Evolutionary conservation across 1,284 basidiomycete genomes (phyloP), one percentile per base, ranked within the genome.

Genomic region (Paramarasmius palmivorus): DNA sequence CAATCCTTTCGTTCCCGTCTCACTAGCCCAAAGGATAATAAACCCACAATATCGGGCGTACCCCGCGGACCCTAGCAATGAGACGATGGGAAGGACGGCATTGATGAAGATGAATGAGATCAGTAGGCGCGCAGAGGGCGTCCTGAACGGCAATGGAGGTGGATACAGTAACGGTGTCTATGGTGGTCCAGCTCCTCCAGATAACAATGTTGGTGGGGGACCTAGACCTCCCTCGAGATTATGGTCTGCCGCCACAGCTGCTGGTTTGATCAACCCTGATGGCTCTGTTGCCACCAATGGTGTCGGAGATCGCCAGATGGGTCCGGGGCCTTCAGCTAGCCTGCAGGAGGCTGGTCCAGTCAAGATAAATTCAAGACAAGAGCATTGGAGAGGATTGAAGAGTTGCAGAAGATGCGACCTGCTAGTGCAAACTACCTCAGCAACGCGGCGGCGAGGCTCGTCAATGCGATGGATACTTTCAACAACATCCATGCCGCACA

Each of bases 21-120:
- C 55, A 19, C 45, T 53, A n/a, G 47, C 55, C 4, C 50, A 56
- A 38, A n/a, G 47, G 25, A 36, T 52, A 37, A 49, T 56, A 2
- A 41, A 47, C 9, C 40, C 53, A 4, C 49, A 35, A 19, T 49
- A 45, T 32, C 47, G 53, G 6, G 44, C 39, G 19, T 50, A 42
- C 39, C 23, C 29, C 15, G 56, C 42, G 36, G 17, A 42, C 55
- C 59, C 34, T 19, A 37, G 34, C 20, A 50, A 50, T 26, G 55
- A 56, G 15, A 29, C 41, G 6, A 49, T 50, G 26, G 55, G 55
- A n/a, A 26, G 52, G 23, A 29, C 55, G 17, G 55, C 55, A n/a
- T 53, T 90, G 58, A 76, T 81, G 59, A 86, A 89, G 66, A 86
- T 92, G 82, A 90, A 83, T 68, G 86, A 90, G 65, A 79, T 88